These are phyloP conservation scores for Trebouxia sp. DNA, from an alignment of 139 green algal species.

Conservation along the genomic window DNA sequence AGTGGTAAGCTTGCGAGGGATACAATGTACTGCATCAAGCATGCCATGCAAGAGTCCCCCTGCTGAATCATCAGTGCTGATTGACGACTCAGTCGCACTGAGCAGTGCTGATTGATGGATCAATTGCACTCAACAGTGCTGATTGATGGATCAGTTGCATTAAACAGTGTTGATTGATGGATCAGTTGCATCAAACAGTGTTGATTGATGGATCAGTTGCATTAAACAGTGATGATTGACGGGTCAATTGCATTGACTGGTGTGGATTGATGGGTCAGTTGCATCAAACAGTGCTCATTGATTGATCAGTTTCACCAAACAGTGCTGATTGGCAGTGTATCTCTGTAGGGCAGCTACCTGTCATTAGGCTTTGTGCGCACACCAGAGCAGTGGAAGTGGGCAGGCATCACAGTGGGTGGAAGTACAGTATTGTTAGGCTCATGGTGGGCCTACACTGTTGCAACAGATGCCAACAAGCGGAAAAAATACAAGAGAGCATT, in stretches of 20 bases:
- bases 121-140: background rate
- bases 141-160: background rate
- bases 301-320: too few species aligned
- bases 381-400: conserved; percentile 14
- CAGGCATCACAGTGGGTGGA: background rate
- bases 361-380: background rate
- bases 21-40: background rate
- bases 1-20: background rate
- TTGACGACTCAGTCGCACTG: background rate
- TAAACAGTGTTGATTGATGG: background rate
- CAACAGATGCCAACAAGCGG: conserved; percentile 18
- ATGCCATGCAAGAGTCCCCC: background rate
- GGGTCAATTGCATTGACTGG: too few species aligned
- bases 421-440: background rate
- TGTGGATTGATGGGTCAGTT: too few species aligned
- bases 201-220: background rate
- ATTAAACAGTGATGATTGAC: too few species aligned
- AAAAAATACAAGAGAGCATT: background rate
- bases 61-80: too few species aligned
- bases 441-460: background rate
- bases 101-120: background rate
- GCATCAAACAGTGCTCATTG: too few species aligned
- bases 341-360: background rate
- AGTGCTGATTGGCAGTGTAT: too few species aligned
- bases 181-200: background rate